Evolutionary conservation across 2,329 filamentous ascomycete genomes (phyloP).

Genomic region (Cladosporium colombiae): DNA sequence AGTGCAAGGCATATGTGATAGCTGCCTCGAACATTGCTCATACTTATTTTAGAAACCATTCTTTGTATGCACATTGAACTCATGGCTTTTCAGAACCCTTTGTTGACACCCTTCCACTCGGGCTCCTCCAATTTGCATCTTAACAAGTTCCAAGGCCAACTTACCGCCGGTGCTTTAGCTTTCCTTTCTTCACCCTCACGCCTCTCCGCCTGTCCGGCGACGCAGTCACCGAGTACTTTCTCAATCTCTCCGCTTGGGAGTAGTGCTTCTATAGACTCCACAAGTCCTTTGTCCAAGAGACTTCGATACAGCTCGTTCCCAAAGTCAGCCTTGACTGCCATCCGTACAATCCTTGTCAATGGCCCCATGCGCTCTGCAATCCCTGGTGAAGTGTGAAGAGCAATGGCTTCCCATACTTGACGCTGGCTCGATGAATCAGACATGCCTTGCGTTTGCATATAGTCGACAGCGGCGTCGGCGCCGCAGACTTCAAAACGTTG

Average conservation of each 20-base stretch:
- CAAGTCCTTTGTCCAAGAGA: constrained; percentile 26
- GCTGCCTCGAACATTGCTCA: background rate
- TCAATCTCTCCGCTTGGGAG: constrained; percentile 44
- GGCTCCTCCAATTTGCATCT: constrained; percentile 26
- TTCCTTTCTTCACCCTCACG: constrained; percentile 32
- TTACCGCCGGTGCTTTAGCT: constrained; percentile 42
- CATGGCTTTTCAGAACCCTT: constrained; percentile 26
- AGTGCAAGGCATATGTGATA: background rate
- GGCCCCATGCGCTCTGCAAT: constrained; percentile 48
- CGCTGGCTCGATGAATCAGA: constrained; percentile 34
- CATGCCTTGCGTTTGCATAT: constrained; percentile 33
- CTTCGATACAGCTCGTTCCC: constrained; percentile 17
- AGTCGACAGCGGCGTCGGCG: constrained; percentile 43
- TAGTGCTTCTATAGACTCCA: constrained; percentile 31
- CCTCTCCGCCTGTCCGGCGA: constrained; percentile 42
- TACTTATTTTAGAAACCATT: background rate
- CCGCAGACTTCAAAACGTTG: constrained; percentile 50
- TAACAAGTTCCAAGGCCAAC: constrained; percentile 30
- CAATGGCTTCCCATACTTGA: constrained; percentile 50
- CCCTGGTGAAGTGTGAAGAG: constrained; percentile 46
- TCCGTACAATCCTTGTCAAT: constrained; percentile 41
- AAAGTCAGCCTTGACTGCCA: constrained; percentile 46
- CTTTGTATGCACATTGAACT: background rate
- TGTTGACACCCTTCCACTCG: constrained; percentile 31
- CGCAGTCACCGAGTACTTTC: constrained; percentile 46